Percentiles rank a stretch among this genome's conserved stretches.
Conservation (phyloP, 805 yeast genomes). For the Lachancea nothofagi region DNA sequence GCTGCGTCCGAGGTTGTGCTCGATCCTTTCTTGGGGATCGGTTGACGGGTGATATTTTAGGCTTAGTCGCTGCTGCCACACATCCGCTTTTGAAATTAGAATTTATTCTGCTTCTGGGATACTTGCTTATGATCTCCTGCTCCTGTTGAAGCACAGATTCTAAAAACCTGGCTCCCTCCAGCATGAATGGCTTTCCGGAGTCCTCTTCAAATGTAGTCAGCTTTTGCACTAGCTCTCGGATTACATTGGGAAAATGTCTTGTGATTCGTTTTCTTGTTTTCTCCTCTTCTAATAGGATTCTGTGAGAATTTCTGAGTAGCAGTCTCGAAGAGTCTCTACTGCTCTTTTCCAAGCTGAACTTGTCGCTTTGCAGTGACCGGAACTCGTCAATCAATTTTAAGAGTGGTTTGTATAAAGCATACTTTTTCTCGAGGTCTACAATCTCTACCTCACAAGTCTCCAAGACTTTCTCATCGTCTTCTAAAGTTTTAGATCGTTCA, state of each 20-base stretch:
- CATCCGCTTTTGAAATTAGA: constrained; percentile 1
- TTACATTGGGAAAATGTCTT: constrained; percentile 61
- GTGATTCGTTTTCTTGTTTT: constrained; percentile 60
- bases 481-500: constrained; percentile 20
- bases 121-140: constrained; percentile 28
- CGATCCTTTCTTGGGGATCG: constrained; percentile 6
- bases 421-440: constrained; percentile 43
- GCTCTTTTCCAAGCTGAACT: constrained; percentile 56
- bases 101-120: constrained; percentile 31
- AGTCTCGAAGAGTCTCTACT: constrained; percentile 77
- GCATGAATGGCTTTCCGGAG: constrained; percentile 35
- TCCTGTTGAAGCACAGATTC: constrained; percentile 29
- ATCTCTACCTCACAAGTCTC: constrained; percentile 62
- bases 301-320: constrained; percentile 68
- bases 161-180: constrained; percentile 24
- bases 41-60: background rate
- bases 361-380: constrained; percentile 53
- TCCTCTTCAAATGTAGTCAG: constrained; percentile 44
- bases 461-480: constrained; percentile 55
- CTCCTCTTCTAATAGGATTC: constrained; percentile 75
- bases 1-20: background rate
- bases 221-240: constrained; percentile 45
- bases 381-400: constrained; percentile 52
- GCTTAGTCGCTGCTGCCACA: background rate
- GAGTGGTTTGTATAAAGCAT: constrained; percentile 48